A percentile compares a stretch with the other conserved stretches of the same genome.
Conservation (phyloP, 805 yeast species). For the Priceomyces castillae region DNA sequence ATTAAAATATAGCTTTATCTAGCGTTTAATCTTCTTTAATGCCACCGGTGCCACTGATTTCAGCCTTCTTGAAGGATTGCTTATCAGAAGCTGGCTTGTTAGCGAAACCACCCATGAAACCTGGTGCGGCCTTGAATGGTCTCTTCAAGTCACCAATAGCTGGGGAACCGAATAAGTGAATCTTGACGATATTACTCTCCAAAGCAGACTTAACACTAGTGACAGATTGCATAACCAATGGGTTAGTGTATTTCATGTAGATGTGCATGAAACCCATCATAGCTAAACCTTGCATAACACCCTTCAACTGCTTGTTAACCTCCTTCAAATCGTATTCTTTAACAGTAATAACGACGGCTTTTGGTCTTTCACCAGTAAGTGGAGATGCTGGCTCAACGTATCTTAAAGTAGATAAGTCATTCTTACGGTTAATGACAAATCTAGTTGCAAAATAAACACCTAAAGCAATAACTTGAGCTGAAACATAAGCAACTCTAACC, state of each 20-base stretch:
- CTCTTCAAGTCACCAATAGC: constrained; percentile 91
- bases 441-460: constrained; percentile 66
- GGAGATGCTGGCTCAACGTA: constrained; percentile 84
- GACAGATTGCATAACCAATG: constrained; percentile 90
- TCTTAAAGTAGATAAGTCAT: constrained; percentile 89
- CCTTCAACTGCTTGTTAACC: constrained; percentile 73
- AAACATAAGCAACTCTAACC: constrained; percentile 69
- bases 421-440: constrained; percentile 61
- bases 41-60: constrained; percentile 83
- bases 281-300: constrained; percentile 83
- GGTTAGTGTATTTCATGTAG: constrained; percentile 96
- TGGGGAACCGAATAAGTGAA: constrained; percentile 79
- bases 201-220: constrained; percentile 86
- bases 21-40: constrained; percentile 74
- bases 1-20: constrained; percentile 8
- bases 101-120: constrained; percentile 56
- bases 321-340: constrained; percentile 93
- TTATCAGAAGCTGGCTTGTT: constrained; percentile 81
- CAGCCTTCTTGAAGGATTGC: constrained; percentile 81
- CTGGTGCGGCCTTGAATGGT: constrained; percentile 84
- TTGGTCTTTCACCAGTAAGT: constrained; percentile 71
- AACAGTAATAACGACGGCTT: constrained; percentile 84
- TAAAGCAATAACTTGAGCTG: constrained; percentile 65
- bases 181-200: constrained; percentile 86
- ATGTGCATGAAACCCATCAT: constrained; percentile 99